Conservation (phyloP, 2,329 filamentous ascomycete species). For the Parastagonospora avenae region DNA sequence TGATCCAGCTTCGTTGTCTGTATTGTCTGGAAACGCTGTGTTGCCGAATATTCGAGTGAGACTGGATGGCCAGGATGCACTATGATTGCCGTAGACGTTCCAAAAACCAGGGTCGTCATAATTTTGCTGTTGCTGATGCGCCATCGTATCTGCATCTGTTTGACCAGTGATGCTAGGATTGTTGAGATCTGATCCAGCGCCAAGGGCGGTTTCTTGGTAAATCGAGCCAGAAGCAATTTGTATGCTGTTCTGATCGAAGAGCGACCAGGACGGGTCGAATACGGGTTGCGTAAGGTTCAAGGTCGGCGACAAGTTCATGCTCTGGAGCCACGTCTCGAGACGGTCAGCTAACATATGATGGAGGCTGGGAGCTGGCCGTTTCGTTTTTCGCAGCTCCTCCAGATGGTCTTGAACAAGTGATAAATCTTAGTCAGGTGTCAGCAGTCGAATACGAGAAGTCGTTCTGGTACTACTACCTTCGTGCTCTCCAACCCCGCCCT, state of each 20-base stretch:
- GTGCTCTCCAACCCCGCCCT: constrained; percentile 48
- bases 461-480: not conserved
- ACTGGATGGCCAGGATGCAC: constrained; percentile 3
- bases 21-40: not conserved
- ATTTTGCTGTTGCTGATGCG: not conserved
- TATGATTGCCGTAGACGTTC: not conserved
- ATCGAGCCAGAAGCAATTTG: constrained; percentile 5
- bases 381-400: constrained; percentile 12
- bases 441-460: not conserved
- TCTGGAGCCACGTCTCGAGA: constrained; percentile 13
- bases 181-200: too few relatives aligned
- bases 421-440: constrained; percentile 4
- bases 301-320: constrained; percentile 9
- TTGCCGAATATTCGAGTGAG: constrained; percentile 6
- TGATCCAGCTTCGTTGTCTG: not conserved
- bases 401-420: constrained; percentile 14
- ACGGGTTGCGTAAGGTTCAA: constrained; percentile 1
- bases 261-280: constrained; percentile 12
- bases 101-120: not conserved
- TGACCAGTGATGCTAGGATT: too few relatives aligned
- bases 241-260: constrained; percentile 17
- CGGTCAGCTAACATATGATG: constrained; percentile 14
- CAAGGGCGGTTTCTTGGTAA: too few relatives aligned
- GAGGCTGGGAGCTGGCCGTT: constrained; percentile 17
- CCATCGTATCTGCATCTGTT: not conserved